Evolutionary conservation across 192 early-diverging fungal genomes (phyloP).

Genomic region (Coemansia sp.): DNA sequence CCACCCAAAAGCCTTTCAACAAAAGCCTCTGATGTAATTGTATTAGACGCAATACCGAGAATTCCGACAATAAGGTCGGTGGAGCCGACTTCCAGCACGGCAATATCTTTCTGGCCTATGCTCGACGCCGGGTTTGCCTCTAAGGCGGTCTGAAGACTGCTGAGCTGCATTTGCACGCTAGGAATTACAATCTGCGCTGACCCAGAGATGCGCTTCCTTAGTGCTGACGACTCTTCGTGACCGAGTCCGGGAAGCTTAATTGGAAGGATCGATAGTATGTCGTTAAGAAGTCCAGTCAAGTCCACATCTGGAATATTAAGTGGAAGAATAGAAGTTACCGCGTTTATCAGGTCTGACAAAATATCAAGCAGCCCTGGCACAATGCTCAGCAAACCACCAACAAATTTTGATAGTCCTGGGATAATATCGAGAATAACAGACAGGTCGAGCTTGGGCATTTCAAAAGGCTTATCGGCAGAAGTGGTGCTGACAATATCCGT

Average conservation of each 20-base stretch:
- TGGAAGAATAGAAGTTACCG: no score
- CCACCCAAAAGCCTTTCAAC: slow-evolving; percentile 5
- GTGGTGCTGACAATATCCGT: background rate
- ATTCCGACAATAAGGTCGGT: slow-evolving; percentile 17
- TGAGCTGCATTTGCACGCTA: slow-evolving; percentile 23
- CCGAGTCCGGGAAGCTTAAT: background rate
- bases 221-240: no score
- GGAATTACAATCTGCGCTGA: slow-evolving; percentile 5
- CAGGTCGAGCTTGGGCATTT: no score
- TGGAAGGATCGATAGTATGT: background rate
- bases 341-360: no score
- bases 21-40: slow-evolving; percentile 1
- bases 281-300: no score
- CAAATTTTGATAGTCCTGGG: no score
- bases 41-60: background rate
- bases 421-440: no score
- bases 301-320: no score
- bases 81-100: slow-evolving; percentile 17
- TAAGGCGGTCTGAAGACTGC: background rate
- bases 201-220: no score
- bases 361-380: no score
- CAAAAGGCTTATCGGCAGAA: no score
- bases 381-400: no score
- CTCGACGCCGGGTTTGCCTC: background rate
- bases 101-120: background rate